Evolutionary conservation across 768 basidiomycete genomes (phyloP), one percentile per base, ranked within the genome.

Genomic region (Dioszegia hungarica): DNA sequence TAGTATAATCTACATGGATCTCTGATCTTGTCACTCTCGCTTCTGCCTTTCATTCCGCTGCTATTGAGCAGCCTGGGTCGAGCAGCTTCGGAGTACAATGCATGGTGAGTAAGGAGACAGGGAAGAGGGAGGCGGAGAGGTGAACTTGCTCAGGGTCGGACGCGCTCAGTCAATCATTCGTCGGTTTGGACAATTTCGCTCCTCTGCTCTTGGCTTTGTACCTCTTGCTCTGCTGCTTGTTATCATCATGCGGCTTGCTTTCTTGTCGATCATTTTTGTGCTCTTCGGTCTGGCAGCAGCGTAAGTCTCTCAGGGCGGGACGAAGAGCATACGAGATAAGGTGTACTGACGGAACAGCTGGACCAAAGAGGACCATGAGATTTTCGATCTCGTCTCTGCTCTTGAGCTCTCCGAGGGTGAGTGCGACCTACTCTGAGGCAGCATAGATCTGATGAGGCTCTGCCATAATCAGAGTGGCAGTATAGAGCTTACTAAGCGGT

Each of bases 331-430:
- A 12, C 5, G 20, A 22, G 43, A 5, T 5, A 24, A 3, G 9
- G 8, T 27, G 38, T 22, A 41, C 51, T 59, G 52, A 51, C 17
- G 5, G 28, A 24, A 11, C 28, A 72, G 68, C 20, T 72, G 64
- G 63, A 57, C 61, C 20, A 67, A 91, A 87, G 88, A 93, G 78
- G 92, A 97, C 78, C 83, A 95, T 79, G 92, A 97, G 76, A 93
- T 97, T 34, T 97, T 97, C 70, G 93, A 95, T 77, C 81, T 95
- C 14, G 91, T 94, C 57, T 82, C 83, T 61, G 88, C 82, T 19
- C 74, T 97, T 20, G 86, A 93, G 75, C 79, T 79, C 2, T 79
- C 89, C 2, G 93, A 95, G 80, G 91, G 91, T 80, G 49, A 49
- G 78, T 71, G 40, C 6, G 31, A 33, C 31, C 14, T 33, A 6